These are phyloP conservation scores for Trichophaea hybrida DNA, from an alignment of 2,329 filamentous ascomycete species.

Conservation along the genomic window DNA sequence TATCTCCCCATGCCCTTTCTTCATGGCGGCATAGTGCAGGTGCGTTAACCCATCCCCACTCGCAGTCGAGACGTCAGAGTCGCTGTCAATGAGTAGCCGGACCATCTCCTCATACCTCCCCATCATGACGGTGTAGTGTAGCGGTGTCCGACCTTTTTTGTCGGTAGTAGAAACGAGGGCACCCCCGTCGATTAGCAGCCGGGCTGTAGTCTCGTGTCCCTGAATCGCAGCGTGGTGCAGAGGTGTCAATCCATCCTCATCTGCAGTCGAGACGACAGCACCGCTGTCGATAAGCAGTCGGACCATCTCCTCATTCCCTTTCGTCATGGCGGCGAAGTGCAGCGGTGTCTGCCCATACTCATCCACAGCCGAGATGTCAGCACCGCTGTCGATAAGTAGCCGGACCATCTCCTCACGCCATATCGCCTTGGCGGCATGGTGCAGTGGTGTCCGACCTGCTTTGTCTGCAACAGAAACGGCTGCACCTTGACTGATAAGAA, in stretches of 20 bases:
- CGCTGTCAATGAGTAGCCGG: conserved; percentile 13
- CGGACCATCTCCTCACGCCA: conserved; percentile 4
- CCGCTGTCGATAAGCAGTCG: conserved; percentile 6
- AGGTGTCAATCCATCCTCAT: not conserved
- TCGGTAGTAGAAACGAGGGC: not conserved
- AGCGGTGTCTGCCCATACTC: conserved; percentile 8
- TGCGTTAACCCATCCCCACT: not conserved
- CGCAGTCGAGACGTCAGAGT: conserved; percentile 14
- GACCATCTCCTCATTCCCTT: conserved; percentile 6
- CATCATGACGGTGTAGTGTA: not conserved
- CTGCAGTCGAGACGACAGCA: conserved; percentile 20
- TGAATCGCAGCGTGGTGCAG: conserved; percentile 11
- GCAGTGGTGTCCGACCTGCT: conserved; percentile 13
- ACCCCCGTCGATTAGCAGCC: not conserved
- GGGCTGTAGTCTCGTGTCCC: conserved; percentile 10
- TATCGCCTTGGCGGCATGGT: conserved; percentile 10
- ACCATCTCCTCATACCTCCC: conserved; percentile 10
- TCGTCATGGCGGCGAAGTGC: not conserved
- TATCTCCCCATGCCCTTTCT: no score
- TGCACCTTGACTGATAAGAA: conserved; percentile 4
- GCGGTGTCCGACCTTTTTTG: no score
- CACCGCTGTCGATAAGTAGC: conserved; percentile 12
- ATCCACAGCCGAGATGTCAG: conserved; percentile 5
- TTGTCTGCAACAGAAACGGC: conserved; percentile 3
- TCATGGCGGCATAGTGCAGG: conserved; percentile 23